phyloP scores from a whole-genome alignment of 441 rosid genomes.

The Iberis amara region DNA sequence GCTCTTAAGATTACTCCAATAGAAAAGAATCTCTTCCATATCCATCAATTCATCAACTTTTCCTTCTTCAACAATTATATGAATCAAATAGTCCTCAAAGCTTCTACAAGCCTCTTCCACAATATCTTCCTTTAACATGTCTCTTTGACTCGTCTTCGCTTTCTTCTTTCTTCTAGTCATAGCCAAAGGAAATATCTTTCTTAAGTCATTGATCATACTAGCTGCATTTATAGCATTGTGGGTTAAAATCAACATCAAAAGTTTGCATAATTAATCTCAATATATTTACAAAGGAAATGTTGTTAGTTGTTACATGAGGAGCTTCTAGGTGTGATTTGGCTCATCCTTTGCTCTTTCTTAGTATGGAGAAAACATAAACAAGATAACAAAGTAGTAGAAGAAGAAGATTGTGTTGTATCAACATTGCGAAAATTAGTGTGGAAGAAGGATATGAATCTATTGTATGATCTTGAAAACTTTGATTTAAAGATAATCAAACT shows the following conservation, averaged over 20 bases:
- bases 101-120: slow-evolving; percentile 68
- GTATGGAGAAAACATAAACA: slow-evolving; percentile 21
- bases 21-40: slow-evolving; percentile 66
- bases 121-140: slow-evolving; percentile 24
- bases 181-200: slow-evolving; percentile 33
- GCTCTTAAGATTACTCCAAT: slow-evolving; percentile 61
- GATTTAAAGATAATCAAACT: slow-evolving; percentile 41
- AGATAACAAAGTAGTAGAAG: slow-evolving; percentile 16
- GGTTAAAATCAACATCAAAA: not conserved
- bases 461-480: slow-evolving; percentile 48
- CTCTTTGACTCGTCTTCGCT: slow-evolving; percentile 18
- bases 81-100: slow-evolving; percentile 71
- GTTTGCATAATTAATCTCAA: not conserved
- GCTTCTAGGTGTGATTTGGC: slow-evolving; percentile 29
- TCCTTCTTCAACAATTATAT: slow-evolving; percentile 65
- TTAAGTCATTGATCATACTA: slow-evolving; percentile 22
- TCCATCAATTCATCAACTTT: slow-evolving; percentile 52
- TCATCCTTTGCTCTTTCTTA: slow-evolving; percentile 32
- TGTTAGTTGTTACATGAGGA: slow-evolving; percentile 23
- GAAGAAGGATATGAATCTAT: slow-evolving; percentile 35
- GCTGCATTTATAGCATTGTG: slow-evolving; percentile 14
- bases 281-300: not conserved
- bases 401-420: slow-evolving; percentile 21
- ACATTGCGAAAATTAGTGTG: slow-evolving; percentile 21
- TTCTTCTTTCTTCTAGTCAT: slow-evolving; percentile 31